Conservation (phyloP, 169 alveolate genomes). For the Cryptosporidium bovis region DNA sequence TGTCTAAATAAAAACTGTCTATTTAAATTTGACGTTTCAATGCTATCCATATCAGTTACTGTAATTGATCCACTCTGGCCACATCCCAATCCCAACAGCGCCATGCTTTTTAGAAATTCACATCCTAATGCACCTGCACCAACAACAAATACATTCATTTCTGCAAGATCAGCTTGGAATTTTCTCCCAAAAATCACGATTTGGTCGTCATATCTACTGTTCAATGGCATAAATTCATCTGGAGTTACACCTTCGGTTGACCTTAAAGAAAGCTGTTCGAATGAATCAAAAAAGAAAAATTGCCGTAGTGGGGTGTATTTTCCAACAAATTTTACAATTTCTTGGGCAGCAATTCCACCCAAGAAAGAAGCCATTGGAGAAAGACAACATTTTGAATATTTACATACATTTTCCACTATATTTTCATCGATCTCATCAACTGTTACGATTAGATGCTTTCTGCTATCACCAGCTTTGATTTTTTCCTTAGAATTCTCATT, state of each 20-base stretch:
- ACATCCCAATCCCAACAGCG: conserved; percentile 95
- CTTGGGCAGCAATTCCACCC: conserved; percentile 98
- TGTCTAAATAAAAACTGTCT: conserved; percentile 97
- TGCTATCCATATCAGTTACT: conserved; percentile 97
- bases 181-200: conserved; percentile 90
- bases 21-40: conserved; percentile 96
- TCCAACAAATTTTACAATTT: conserved; percentile 97
- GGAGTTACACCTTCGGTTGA: conserved; percentile 75
- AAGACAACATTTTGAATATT: conserved; percentile 84
- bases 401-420: conserved; percentile 84
- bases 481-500: conserved; percentile 78
- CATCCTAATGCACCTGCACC: conserved; percentile 99
- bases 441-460: conserved; percentile 63
- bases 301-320: conserved; percentile 97
- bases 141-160: conserved; percentile 88
- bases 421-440: conserved; percentile 88
- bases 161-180: conserved; percentile 83
- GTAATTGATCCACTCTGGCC: conserved; percentile 87
- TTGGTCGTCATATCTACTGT: conserved; percentile 91
- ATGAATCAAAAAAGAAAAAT: conserved; percentile 95
- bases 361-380: conserved; percentile 96
- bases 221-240: conserved; percentile 81
- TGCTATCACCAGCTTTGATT: conserved; percentile 17
- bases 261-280: conserved; percentile 85
- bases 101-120: conserved; percentile 95